phyloP scores from a whole-genome alignment of 192 early-diverging fungal species.

The Backusella australiensis region DNA sequence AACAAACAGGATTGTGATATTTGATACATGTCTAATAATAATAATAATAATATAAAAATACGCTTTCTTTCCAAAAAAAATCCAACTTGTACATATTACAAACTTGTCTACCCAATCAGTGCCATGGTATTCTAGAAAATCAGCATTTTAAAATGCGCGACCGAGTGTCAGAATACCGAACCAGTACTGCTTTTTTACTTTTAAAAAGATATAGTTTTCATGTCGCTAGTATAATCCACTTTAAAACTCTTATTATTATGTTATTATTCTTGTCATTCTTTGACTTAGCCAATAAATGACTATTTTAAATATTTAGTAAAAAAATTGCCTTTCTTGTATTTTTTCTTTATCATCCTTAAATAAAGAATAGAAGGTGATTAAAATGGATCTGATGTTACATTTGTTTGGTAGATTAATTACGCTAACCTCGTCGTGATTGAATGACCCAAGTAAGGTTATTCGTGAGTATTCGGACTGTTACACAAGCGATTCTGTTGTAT shows the following conservation, averaged over 20 bases:
- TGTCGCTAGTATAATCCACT: not conserved
- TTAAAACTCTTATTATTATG: not conserved
- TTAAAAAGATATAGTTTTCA: not conserved
- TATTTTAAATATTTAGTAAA: not conserved
- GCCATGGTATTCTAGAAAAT: not conserved
- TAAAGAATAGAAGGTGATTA: not conserved
- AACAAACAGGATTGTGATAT: not conserved
- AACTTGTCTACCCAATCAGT: not conserved
- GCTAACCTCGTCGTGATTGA: not conserved
- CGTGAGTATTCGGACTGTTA: not conserved
- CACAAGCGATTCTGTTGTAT: not conserved
- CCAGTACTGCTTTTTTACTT: not conserved
- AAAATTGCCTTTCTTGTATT: not conserved
- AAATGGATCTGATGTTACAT: not conserved
- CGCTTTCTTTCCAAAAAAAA: not conserved
- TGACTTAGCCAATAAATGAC: not conserved
- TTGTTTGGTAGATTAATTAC: not conserved
- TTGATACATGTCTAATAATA: not conserved
- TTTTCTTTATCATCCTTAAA: not conserved
- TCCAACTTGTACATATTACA: not conserved
- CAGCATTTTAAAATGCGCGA: not conserved
- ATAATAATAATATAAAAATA: not conserved
- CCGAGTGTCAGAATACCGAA: not conserved
- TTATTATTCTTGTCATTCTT: not conserved
- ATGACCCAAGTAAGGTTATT: not conserved